A percentile compares a stretch with the other conserved stretches of the same genome.
Evolutionary conservation across 2,329 filamentous ascomycete genomes (phyloP).

Genomic region (Balansia obtecta): DNA sequence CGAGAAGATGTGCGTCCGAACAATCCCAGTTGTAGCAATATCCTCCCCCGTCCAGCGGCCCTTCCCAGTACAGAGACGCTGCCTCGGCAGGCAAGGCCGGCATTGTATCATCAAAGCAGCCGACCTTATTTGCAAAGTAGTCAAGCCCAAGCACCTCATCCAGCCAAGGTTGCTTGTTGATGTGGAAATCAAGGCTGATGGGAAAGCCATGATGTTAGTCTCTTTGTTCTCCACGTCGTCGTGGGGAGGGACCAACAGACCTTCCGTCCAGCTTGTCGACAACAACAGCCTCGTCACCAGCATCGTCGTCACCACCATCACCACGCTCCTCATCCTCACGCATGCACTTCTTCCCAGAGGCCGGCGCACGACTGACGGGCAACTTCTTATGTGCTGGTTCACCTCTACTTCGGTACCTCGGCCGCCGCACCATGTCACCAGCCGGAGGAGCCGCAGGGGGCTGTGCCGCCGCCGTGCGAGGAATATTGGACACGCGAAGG

Average conservation of each 20-base stretch:
- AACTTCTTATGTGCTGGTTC: too few relatives aligned
- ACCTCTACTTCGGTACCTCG: background rate
- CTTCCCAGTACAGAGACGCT: background rate
- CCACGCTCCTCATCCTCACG: background rate
- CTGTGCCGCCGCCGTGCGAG: background rate
- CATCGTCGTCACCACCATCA: background rate
- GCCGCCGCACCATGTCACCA: background rate
- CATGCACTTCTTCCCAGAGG: background rate
- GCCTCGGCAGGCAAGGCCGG: background rate
- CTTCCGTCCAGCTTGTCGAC: slow-evolving; percentile 1
- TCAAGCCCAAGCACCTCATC: background rate
- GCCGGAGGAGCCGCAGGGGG: background rate
- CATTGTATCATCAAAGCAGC: background rate
- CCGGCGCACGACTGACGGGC: background rate
- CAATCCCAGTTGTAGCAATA: background rate
- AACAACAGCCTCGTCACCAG: background rate
- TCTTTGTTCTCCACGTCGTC: slow-evolving; percentile 1
- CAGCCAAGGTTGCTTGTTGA: background rate
- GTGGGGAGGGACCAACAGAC: slow-evolving; percentile 6
- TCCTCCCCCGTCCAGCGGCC: background rate
- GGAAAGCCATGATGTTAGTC: slow-evolving; percentile 3
- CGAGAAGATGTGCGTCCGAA: too few relatives aligned
- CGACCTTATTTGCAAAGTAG: background rate
- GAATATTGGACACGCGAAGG: background rate
- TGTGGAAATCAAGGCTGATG: background rate